Evolutionary conservation across 1,139 yeast species (phyloP).

Genomic region (Debaryomycetaceae sp.): DNA sequence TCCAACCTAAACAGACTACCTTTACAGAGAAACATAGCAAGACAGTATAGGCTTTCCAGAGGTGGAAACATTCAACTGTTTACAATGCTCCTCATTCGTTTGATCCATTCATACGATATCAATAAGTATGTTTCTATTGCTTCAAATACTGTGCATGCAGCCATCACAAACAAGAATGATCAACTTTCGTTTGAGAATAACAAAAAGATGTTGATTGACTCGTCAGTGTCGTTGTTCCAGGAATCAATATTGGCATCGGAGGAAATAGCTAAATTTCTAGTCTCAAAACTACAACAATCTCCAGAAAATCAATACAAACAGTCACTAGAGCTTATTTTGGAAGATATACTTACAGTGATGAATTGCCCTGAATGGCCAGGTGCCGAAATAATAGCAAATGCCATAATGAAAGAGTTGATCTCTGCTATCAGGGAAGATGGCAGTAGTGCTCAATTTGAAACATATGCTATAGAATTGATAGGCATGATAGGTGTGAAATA

Average conservation of each 20-base stretch:
- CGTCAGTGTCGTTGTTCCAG: slow-evolving; percentile 2
- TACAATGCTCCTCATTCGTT: slow-evolving; percentile 40
- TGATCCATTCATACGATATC: slow-evolving; percentile 43
- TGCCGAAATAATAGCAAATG: slow-evolving; percentile 44
- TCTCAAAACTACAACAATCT: slow-evolving; percentile 34
- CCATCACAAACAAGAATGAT: slow-evolving; percentile 3
- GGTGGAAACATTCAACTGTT: slow-evolving; percentile 50
- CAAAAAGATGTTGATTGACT: slow-evolving; percentile 6
- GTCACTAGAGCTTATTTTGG: slow-evolving; percentile 48
- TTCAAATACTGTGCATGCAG: slow-evolving; percentile 3
- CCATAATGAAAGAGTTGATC: slow-evolving; percentile 41
- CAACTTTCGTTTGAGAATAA: slow-evolving; percentile 6
- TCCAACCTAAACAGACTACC: slow-evolving; percentile 49
- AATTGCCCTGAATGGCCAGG: slow-evolving; percentile 60
- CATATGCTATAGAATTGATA: slow-evolving; percentile 50
- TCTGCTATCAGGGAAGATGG: slow-evolving; percentile 30
- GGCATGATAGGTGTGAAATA: slow-evolving; percentile 55
- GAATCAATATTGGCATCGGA: slow-evolving; percentile 16
- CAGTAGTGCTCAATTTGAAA: slow-evolving; percentile 37
- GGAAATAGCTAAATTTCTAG: slow-evolving; percentile 36
- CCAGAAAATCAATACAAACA: slow-evolving; percentile 36
- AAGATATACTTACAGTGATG: slow-evolving; percentile 52
- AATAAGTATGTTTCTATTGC: slow-evolving; percentile 4
- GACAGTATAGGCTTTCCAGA: slow-evolving; percentile 39
- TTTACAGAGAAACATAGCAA: slow-evolving; percentile 34